Evolutionary conservation across 768 basidiomycete genomes (phyloP), one percentile per base, ranked within the genome.

Genomic region (Lactarius sanguifluus): DNA sequence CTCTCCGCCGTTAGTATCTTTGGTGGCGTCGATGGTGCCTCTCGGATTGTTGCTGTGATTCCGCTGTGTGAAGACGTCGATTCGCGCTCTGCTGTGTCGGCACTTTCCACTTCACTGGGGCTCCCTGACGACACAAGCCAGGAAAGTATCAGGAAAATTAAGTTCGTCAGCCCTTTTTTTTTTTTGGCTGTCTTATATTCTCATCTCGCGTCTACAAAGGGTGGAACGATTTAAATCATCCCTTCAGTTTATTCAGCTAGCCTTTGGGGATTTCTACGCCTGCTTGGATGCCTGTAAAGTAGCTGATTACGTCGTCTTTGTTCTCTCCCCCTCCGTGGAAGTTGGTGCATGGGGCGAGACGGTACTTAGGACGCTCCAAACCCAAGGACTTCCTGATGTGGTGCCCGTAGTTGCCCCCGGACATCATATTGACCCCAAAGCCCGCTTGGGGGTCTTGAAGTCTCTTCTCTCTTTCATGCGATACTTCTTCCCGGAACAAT

Each of bases 381-480:
- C 92, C 1, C 92, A 97, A 71, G 96, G 96, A 15, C 85, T 97
- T 38, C 92, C 93, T 0, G 88, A 91, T 32, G 87, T 92, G 50
- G 82, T 94, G 58, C 85, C 93, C 30, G 86, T 90, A 28, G 83
- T 94, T 54, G 81, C 88, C 20, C 82, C 88, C 7, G 79, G 84
- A 63, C 67, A 78, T 15, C 72, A 79, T 3, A 75, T 85, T 50
- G 89, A 89, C 64, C 70, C 78, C 6, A 94, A 94, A 77, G 78
- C 85, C 38, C 86, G 85, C 36, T 72, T 85, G 1, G 85, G 85
- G 20, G 83, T 94, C 57, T 78, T 93, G 63, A 95, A 93, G 78
- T 97, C 94, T 1, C 81, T 98, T 5, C 83, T 96, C 10, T 97
- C 95, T 12, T 99, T 98, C 80, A 87, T 96, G 64, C 89, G 89